phyloP scores from a whole-genome alignment of 306 rosid genomes.

The Malus orientalis region DNA sequence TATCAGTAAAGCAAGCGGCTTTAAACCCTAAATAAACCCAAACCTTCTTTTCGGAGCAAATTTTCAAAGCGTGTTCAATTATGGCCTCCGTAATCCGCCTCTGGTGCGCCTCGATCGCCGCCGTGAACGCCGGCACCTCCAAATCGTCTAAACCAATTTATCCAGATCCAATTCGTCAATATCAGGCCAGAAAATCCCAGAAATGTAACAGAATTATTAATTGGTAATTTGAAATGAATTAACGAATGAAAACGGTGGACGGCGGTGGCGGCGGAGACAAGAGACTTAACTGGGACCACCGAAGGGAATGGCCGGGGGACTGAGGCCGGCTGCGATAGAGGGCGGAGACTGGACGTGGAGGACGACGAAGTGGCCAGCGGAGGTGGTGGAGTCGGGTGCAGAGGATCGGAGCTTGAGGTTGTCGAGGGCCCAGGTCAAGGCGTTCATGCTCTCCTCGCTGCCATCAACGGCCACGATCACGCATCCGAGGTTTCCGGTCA shows the following conservation, averaged over 20 bases:
- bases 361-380: constrained; percentile 33
- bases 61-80: constrained; percentile 49
- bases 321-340: constrained; percentile 65
- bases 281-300: constrained; percentile 72
- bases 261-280: neutral
- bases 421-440: constrained; percentile 67
- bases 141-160: constrained; percentile 33
- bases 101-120: constrained; percentile 91
- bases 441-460: constrained; percentile 79
- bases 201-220: too few relatives aligned
- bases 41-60: constrained; percentile 54
- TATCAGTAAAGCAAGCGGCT: neutral
- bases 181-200: neutral
- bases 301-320: constrained; percentile 70
- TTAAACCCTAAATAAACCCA: neutral
- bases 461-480: constrained; percentile 77
- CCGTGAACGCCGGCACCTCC: constrained; percentile 86
- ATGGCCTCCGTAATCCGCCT: constrained; percentile 68
- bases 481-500: constrained; percentile 54
- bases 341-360: constrained; percentile 83
- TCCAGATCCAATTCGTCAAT: neutral
- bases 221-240: too few relatives aligned
- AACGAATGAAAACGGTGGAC: neutral
- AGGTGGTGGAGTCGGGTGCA: constrained; percentile 20
- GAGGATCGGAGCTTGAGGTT: constrained; percentile 72